These are phyloP conservation scores for Gracilaria caudata DNA, from an alignment of 23 red algal genomes.

Conservation along the genomic window DNA sequence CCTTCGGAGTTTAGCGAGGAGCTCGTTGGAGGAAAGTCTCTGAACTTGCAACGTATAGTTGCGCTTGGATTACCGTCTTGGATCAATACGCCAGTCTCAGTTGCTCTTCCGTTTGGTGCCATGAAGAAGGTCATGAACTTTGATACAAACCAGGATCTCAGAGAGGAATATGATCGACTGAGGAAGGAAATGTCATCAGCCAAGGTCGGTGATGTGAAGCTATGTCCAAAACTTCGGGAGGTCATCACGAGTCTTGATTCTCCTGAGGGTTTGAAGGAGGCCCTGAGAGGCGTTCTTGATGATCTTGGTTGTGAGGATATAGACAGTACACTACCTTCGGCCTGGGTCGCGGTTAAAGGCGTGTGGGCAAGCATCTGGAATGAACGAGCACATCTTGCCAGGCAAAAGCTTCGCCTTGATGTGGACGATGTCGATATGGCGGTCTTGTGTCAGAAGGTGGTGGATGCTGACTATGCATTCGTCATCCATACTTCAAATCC, in stretches of 20 bases:
- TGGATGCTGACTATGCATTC: constrained; percentile 94
- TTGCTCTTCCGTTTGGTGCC: constrained; percentile 81
- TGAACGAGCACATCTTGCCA: constrained; percentile 89
- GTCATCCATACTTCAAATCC: constrained; percentile 84
- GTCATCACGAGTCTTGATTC: constrained; percentile 68
- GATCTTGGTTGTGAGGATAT: constrained; percentile 75
- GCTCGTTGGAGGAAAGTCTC: constrained; percentile 86
- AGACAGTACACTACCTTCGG: constrained; percentile 42
- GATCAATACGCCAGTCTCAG: constrained; percentile 82
- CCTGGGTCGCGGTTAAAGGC: constrained; percentile 83
- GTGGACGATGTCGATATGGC: constrained; percentile 94
- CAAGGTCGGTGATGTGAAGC: constrained; percentile 62
- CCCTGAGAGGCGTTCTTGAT: constrained; percentile 80
- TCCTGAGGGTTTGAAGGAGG: constrained; percentile 72
- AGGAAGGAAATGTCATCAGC: constrained; percentile 47
- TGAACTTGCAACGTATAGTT: constrained; percentile 76
- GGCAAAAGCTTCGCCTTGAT: constrained; percentile 75
- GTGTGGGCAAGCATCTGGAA: constrained; percentile 97
- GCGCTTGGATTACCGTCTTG: constrained; percentile 82
- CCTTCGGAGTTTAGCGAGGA: constrained; percentile 71
- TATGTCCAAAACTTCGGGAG: constrained; percentile 72
- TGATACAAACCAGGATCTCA: constrained; percentile 54
- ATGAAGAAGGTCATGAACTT: constrained; percentile 83
- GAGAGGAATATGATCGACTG: constrained; percentile 70
- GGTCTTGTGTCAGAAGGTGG: constrained; percentile 86